Evolutionary conservation across 305 asterid genomes (phyloP).

Genomic region (Petunia hybrid): DNA sequence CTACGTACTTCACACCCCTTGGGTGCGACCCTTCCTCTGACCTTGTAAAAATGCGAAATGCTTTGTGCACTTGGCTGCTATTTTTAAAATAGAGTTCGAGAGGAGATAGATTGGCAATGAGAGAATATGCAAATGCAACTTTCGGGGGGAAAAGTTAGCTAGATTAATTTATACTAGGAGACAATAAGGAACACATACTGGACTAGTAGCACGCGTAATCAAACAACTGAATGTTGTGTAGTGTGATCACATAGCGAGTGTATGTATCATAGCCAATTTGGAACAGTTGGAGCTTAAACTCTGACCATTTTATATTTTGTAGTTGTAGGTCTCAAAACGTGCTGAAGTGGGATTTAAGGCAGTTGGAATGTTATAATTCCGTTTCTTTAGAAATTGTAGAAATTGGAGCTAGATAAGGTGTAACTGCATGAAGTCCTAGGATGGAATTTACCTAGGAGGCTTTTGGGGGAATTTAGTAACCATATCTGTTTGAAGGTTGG

Average conservation of each 20-base stretch:
- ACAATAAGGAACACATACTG: not conserved
- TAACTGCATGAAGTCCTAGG: conserved; percentile 1
- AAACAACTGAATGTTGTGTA: not conserved
- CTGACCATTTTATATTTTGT: not conserved
- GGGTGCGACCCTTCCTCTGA: no score
- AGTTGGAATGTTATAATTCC: not conserved
- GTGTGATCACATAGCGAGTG: not conserved
- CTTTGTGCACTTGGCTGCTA: no score
- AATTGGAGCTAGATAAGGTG: not conserved
- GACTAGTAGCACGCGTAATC: not conserved
- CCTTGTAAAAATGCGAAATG: no score
- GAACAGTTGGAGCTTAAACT: not conserved
- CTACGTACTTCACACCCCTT: no score
- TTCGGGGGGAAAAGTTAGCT: not conserved
- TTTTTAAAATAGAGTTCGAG: no score
- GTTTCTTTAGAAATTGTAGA: conserved; percentile 1
- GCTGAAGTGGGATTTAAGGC: conserved; percentile 8
- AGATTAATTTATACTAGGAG: not conserved
- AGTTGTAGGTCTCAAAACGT: not conserved
- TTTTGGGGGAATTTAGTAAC: not conserved
- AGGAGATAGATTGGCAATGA: no score
- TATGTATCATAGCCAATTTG: not conserved
- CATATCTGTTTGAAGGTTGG: conserved; percentile 17
- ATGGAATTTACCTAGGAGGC: not conserved
- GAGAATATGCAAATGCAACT: not conserved